These are phyloP conservation scores for Sarocladium oryzae DNA, from an alignment of 2,329 filamentous ascomycete species.

Conservation along the genomic window DNA sequence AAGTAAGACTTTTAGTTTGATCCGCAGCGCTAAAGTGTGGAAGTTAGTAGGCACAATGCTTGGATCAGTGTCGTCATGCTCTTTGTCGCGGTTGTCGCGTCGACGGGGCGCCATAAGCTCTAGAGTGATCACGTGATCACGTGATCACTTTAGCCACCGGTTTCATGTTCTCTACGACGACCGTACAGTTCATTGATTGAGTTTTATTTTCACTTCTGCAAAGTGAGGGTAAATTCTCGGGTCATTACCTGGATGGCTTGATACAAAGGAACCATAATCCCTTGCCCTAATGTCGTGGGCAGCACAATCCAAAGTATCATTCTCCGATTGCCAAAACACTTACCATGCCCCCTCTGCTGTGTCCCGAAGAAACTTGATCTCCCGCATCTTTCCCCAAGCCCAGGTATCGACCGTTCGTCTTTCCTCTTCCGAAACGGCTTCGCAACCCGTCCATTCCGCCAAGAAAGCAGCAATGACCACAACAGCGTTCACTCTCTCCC, in stretches of 20 bases:
- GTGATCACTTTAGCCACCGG: constrained; percentile 1
- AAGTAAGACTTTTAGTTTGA: no score
- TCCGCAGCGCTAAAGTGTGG: no score
- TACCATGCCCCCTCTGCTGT: not conserved
- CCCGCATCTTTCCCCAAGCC: constrained; percentile 18
- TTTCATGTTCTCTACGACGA: no score
- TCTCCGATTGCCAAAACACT: not conserved
- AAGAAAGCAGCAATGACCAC: constrained; percentile 21
- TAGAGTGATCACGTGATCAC: constrained; percentile 7
- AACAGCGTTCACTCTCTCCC: constrained; percentile 19
- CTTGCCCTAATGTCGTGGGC: no score
- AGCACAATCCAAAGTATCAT: no score
- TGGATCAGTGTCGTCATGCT: constrained; percentile 8
- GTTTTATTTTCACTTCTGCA: no score
- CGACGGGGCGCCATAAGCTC: not conserved
- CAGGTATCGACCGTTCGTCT: constrained; percentile 16
- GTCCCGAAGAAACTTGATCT: constrained; percentile 18
- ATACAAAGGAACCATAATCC: no score
- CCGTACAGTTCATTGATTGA: no score
- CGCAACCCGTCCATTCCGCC: constrained; percentile 17
- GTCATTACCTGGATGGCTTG: no score
- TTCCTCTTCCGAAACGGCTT: constrained; percentile 16
- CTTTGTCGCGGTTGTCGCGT: constrained; percentile 5
- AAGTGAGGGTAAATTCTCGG: no score
- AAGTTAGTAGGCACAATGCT: not conserved